A percentile compares a stretch with the other conserved stretches of the same genome.
Conservation (phyloP, 2,329 filamentous ascomycete genomes). For the Pyricularia pennisetigena region DNA sequence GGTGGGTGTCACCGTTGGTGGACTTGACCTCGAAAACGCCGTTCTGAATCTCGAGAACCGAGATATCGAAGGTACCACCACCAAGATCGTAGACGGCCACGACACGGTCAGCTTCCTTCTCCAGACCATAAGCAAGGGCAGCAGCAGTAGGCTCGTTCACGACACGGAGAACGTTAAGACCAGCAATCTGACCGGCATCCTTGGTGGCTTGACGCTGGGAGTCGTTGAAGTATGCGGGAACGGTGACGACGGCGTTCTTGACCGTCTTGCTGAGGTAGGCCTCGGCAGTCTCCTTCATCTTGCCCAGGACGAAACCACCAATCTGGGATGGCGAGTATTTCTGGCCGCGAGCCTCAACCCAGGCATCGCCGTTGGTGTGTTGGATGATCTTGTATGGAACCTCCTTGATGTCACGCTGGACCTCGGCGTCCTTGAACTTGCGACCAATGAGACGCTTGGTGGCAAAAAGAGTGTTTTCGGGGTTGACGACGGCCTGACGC, state of each 20-base stretch:
- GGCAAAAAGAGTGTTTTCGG: conserved; percentile 95
- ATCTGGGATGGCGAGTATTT: conserved; percentile 99
- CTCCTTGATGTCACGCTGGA: conserved; percentile 94
- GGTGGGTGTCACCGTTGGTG: conserved; percentile 96
- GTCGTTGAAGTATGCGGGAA: conserved; percentile 98
- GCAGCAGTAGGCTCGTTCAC: conserved; percentile 97
- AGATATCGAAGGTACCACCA: conserved; percentile 99
- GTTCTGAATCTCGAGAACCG: conserved; percentile 91
- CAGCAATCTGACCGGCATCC: conserved; percentile 93
- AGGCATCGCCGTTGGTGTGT: conserved; percentile 92
- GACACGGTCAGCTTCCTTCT: conserved; percentile 84
- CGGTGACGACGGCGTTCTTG: conserved; percentile 95
- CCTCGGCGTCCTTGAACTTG: conserved; percentile 89
- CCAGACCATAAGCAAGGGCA: conserved; percentile 88
- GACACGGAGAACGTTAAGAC: conserved; percentile 92
- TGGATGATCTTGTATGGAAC: conserved; percentile 98
- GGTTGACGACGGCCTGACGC: conserved; percentile 96
- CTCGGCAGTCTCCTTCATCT: conserved; percentile 99
- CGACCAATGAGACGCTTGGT: conserved; percentile 98
- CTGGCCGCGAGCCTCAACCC: conserved; percentile 86
- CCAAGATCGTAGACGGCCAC: conserved; percentile 96
- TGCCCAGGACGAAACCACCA: conserved; percentile 89
- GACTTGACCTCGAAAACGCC: conserved; percentile 99
- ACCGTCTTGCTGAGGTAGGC: conserved; percentile 80
- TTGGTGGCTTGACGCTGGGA: conserved; percentile 96